Base-by-base conservation (phyloP, 495 filamentous ascomycete genomes). In the Daldinia grandis region DNA sequence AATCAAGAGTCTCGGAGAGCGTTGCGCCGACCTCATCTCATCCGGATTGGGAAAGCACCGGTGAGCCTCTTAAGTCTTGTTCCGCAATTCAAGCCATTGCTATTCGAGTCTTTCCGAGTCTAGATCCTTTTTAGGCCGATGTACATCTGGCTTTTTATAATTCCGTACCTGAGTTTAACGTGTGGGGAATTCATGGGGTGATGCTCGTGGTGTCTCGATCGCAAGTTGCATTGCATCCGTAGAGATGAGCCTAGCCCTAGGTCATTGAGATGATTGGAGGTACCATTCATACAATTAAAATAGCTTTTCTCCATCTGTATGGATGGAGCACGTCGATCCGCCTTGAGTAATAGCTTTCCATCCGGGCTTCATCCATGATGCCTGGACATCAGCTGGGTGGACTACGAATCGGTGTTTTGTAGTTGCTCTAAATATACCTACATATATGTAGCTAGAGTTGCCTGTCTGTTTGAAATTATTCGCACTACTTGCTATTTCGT, bases 241-340 rank as follows among this genome's bases (percentile, higher is more conserved):
- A 58, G 40, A 14, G 38, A 35, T 55, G 25, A 10, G 28, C 25
- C 54, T 28, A n/a, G 30, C 27, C 31, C 60, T 14, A 37, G 54
- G 47, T 2, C 69, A 5, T 8, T 4, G 21, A 44, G 33, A 57
- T 68, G 64, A 72, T 68, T 72, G 69, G 69, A 61, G 40, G 54
- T 58, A 14, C 17, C 15, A 51, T n/a, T n/a, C 14, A 47, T 55
- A 21, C 30, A 51, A 61, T 57, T 25, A 53, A 40, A 62, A 37
- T 62, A 44, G 58, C 62, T 17, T 50, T 68, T 56, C 49, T 68
- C 65, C 62, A 53, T 64, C 35, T 35, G 57, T 68, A 62, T 25
- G 24, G 53, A 71, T 76, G 74, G 74, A 72, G 74, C 68, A 53
- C 63, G 33, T 58, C 49, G 60, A 67, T 74, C 72, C 72, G 69